These are phyloP conservation scores for Mortierella sp. DNA, from an alignment of 371 early-diverging fungal genomes.

Conservation along the genomic window DNA sequence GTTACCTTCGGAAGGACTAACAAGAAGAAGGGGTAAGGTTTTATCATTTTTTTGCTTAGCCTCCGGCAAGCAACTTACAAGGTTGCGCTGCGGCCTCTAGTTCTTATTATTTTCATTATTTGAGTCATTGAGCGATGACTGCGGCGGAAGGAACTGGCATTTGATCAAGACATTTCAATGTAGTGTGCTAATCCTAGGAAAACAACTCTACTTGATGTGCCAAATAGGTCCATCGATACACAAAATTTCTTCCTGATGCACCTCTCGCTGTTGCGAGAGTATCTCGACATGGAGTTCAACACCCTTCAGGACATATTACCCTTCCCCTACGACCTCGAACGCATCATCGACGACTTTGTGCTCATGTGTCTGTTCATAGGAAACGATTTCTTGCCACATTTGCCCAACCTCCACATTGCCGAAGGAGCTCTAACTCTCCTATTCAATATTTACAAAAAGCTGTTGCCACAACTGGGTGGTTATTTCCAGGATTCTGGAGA, in stretches of 20 bases:
- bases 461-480: conserved; percentile 79
- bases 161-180: not conserved
- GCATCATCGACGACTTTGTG: conserved; percentile 98
- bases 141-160: not conserved
- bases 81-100: not conserved
- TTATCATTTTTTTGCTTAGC: not conserved
- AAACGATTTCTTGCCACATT: conserved; percentile 98
- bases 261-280: conserved; percentile 92
- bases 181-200: not conserved
- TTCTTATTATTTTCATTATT: not conserved
- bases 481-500: conserved; percentile 91
- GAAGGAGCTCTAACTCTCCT: conserved; percentile 93
- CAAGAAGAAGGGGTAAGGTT: conserved; percentile 67
- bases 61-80: not conserved
- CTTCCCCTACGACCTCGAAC: conserved; percentile 88
- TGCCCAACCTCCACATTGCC: conserved; percentile 96
- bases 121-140: not conserved
- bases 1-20: conserved; percentile 87
- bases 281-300: conserved; percentile 91
- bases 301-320: conserved; percentile 63
- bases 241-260: conserved; percentile 88
- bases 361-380: conserved; percentile 96
- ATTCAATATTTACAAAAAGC: conserved; percentile 88
- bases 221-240: conserved; percentile 63
- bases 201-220: not conserved